Conservation (phyloP, 257 asterid genomes). For the Petunia secreta region DNA sequence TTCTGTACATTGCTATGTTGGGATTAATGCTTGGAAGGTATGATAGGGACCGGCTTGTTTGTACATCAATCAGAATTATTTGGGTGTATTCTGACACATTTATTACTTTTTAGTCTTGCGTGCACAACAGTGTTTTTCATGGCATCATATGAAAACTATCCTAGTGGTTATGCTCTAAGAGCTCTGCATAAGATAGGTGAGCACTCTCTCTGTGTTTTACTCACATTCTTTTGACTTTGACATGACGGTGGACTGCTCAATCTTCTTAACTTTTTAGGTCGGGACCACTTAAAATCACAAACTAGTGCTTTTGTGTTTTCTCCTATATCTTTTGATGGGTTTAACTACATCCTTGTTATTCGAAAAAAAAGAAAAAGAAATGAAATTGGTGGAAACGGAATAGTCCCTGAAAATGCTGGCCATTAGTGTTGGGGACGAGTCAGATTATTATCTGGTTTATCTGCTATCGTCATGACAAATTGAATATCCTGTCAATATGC, state of each 20-base stretch:
- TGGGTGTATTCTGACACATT: conserved; percentile 41
- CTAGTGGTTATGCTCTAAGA: conserved; percentile 81
- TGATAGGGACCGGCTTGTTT: conserved; percentile 5
- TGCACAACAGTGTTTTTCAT: conserved; percentile 65
- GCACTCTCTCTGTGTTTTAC: conserved; percentile 37
- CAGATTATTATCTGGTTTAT: conserved; percentile 10
- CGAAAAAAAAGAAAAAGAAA: neutral
- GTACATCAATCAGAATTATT: conserved; percentile 19
- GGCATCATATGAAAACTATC: conserved; percentile 96
- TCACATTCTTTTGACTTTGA: conserved; percentile 2
- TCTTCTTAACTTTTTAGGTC: neutral
- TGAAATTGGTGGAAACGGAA: neutral
- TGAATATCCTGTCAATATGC: conserved; percentile 15
- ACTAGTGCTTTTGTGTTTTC: neutral
- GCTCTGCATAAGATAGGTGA: conserved; percentile 74
- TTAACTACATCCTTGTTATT: neutral
- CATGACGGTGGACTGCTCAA: conserved; percentile 16
- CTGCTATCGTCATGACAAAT: neutral
- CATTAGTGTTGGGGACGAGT: conserved; percentile 9
- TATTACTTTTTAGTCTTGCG: conserved; percentile 75
- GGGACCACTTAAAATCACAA: conserved; percentile 13
- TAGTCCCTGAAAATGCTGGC: neutral
- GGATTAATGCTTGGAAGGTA: conserved; percentile 82
- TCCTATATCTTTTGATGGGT: neutral
- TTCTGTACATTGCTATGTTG: conserved; percentile 68